phyloP scores from a whole-genome alignment of 2,329 filamentous ascomycete genomes.

The Colletotrichum abscissum region DNA sequence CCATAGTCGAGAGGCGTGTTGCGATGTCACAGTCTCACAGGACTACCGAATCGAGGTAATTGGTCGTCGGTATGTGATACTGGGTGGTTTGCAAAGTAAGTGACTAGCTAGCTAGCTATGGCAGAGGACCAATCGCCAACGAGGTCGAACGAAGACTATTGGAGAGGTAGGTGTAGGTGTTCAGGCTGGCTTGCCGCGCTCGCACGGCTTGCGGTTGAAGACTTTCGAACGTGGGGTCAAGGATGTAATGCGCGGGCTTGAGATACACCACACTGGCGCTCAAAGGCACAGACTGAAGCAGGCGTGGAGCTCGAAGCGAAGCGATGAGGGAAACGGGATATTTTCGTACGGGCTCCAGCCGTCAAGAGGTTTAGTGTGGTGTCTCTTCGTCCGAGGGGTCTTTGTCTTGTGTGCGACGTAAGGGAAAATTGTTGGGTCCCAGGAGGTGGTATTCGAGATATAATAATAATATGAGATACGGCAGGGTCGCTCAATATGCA shows the following conservation, averaged over 20 bases:
- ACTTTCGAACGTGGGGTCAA: slow-evolving; percentile 14
- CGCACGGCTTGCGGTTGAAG: slow-evolving; percentile 23
- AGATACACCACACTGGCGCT: slow-evolving; percentile 28
- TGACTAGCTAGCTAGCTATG: slow-evolving; percentile 30
- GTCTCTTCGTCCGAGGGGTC: slow-evolving; percentile 25
- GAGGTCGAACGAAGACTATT: not conserved
- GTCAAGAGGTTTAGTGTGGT: slow-evolving; percentile 19
- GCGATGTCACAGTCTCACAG: slow-evolving; percentile 26
- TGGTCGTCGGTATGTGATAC: not conserved
- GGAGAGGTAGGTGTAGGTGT: not conserved
- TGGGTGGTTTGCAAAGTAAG: not conserved
- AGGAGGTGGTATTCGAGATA: slow-evolving; percentile 31
- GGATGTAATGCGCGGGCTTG: slow-evolving; percentile 22
- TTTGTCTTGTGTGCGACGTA: slow-evolving; percentile 14
- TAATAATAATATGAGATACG: slow-evolving; percentile 24
- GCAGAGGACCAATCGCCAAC: not conserved
- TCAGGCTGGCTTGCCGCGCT: slow-evolving; percentile 1
- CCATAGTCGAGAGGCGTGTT: slow-evolving; percentile 41
- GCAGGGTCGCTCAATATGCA: slow-evolving; percentile 29
- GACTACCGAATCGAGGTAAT: slow-evolving; percentile 9
- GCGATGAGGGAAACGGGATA: slow-evolving; percentile 14
- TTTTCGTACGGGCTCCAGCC: slow-evolving; percentile 28
- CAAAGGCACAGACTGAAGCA: slow-evolving; percentile 9
- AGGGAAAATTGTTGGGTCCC: slow-evolving; percentile 8
- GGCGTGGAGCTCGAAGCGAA: slow-evolving; percentile 31